These are phyloP conservation scores for Kentomonas sorsogonicus DNA, from an alignment of 208 protist species.

Conservation along the genomic window DNA sequence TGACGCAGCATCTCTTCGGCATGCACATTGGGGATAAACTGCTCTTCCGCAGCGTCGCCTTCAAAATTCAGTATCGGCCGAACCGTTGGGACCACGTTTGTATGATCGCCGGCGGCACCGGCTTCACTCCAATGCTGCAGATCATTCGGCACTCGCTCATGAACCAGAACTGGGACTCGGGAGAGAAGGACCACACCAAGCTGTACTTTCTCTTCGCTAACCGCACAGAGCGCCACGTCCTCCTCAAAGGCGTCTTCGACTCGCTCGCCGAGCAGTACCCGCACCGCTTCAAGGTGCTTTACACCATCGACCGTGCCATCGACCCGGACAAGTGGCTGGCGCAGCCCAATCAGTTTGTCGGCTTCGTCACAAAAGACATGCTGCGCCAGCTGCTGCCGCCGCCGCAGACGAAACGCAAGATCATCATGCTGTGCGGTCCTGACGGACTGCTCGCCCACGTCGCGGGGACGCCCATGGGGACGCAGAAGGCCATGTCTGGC, in stretches of 20 bases:
- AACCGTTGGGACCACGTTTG: constrained; percentile 85
- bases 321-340: constrained; percentile 71
- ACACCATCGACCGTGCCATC: constrained; percentile 81
- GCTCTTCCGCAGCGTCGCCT: constrained; percentile 71
- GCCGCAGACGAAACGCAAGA: constrained; percentile 70
- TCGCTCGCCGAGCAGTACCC: constrained; percentile 56
- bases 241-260: constrained; percentile 87
- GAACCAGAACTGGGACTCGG: constrained; percentile 53
- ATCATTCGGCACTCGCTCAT: constrained; percentile 81
- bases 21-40: constrained; percentile 86
- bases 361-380: constrained; percentile 77
- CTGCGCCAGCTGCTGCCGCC: constrained; percentile 66
- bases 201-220: constrained; percentile 91
- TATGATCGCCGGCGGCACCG: constrained; percentile 91
- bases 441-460: constrained; percentile 80
- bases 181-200: constrained; percentile 76
- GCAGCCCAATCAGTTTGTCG: constrained; percentile 56
- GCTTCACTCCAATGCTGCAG: constrained; percentile 93
- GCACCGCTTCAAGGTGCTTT: constrained; percentile 82
- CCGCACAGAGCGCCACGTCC: constrained; percentile 89
- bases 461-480: constrained; percentile 68
- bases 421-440: constrained; percentile 89
- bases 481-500: constrained; percentile 73
- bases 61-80: constrained; percentile 83
- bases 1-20: constrained; percentile 85